These are phyloP conservation scores for Gonium pectorale DNA, from an alignment of 139 green algal genomes.

Conservation along the genomic window DNA sequence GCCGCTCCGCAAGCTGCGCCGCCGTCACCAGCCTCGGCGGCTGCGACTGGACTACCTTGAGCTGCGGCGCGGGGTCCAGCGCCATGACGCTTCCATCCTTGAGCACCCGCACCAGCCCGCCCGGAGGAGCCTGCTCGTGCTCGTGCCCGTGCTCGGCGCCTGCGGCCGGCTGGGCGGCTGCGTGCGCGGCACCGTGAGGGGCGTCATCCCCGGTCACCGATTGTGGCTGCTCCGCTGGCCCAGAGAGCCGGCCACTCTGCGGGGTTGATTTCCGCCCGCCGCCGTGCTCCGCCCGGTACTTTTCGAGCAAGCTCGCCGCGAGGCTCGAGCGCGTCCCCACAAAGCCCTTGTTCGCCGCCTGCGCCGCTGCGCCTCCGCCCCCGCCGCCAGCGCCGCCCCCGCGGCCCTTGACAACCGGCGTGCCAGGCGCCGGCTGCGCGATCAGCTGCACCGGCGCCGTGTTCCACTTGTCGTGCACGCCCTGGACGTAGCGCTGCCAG, in stretches of 20 bases:
- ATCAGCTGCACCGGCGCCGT: conserved; percentile 32
- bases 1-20: conserved; percentile 26
- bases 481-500: conserved; percentile 58
- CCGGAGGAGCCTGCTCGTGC: not conserved
- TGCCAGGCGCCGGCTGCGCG: not conserved
- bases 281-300: conserved; percentile 27
- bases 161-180: not conserved
- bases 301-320: conserved; percentile 43
- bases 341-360: not conserved
- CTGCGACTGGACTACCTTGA: not conserved
- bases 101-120: conserved; percentile 16
- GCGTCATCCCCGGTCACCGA: too few relatives aligned
- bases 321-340: not conserved
- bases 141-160: not conserved
- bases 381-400: not conserved
- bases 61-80: not conserved
- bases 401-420: not conserved
- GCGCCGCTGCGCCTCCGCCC: conserved; percentile 3
- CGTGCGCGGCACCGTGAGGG: too few relatives aligned
- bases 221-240: too few relatives aligned
- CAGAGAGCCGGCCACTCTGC: too few relatives aligned
- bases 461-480: conserved; percentile 60
- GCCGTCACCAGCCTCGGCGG: not conserved
- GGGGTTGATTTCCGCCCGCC: too few relatives aligned
- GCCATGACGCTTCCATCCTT: conserved; percentile 45